phyloP scores from a whole-genome alignment of 306 rosid genomes.

The Hylodesmum podocarpum region DNA sequence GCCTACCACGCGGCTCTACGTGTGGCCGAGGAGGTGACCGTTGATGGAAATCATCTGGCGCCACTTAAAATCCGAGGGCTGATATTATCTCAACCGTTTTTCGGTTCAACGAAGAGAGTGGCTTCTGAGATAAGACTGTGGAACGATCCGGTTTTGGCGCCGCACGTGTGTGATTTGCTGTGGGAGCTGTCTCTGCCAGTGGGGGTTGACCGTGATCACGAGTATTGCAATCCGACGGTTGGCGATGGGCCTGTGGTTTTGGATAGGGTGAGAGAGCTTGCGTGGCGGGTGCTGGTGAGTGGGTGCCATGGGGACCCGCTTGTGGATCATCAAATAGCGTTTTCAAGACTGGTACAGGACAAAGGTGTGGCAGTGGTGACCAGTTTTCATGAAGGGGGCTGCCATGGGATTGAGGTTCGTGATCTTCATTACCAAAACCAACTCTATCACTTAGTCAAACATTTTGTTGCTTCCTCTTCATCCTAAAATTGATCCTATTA shows the following conservation, averaged over 20 bases:
- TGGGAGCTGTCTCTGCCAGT: conserved; percentile 51
- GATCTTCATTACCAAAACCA: neutral
- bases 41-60: neutral
- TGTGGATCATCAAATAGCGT: conserved; percentile 46
- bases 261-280: conserved; percentile 22
- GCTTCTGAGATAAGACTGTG: conserved; percentile 36
- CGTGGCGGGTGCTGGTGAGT: conserved; percentile 36
- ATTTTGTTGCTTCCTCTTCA: conserved; percentile 25
- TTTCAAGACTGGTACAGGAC: conserved; percentile 28
- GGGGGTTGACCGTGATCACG: conserved; percentile 51
- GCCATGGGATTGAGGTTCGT: conserved; percentile 37
- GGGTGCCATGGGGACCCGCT: conserved; percentile 54
- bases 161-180: conserved; percentile 32
- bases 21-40: conserved; percentile 8
- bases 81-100: conserved; percentile 47
- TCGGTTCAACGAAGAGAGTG: conserved; percentile 44
- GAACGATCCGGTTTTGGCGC: conserved; percentile 24
- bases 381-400: conserved; percentile 22
- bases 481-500: too few species aligned
- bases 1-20: conserved; percentile 46
- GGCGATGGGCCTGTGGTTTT: conserved; percentile 14
- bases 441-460: neutral
- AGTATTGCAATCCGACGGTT: conserved; percentile 43
- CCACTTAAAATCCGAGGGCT: conserved; percentile 47
- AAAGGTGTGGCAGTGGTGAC: conserved; percentile 33